Percentiles rank a stretch among this genome's conserved stretches.
phyloP scores from a whole-genome alignment of 495 filamentous ascomycete genomes.

The Neurospora sp. region DNA sequence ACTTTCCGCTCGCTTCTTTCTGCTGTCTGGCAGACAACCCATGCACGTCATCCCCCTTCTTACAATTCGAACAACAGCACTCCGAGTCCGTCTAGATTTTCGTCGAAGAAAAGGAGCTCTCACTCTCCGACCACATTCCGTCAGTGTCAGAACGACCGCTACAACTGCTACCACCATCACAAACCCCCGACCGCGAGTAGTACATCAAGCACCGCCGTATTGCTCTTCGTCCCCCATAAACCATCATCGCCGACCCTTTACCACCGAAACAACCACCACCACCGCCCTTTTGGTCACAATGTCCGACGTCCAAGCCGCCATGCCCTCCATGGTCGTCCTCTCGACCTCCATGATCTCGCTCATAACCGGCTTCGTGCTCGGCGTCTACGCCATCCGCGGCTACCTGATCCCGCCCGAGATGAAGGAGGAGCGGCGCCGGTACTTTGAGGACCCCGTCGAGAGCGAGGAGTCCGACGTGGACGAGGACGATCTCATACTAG shows the following conservation, averaged over 20 bases:
- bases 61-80: not conserved
- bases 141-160: not conserved
- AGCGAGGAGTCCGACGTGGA: conserved; percentile 44
- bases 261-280: not conserved
- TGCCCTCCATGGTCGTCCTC: conserved; percentile 32
- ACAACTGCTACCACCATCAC: not conserved
- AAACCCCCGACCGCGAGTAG: not conserved
- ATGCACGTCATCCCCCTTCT: conserved; percentile 1
- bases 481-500: conserved; percentile 40
- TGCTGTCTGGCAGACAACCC: not conserved
- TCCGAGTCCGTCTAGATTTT: not conserved
- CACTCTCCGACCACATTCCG: not conserved
- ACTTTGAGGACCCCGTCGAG: conserved; percentile 32
- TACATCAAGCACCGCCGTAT: not conserved
- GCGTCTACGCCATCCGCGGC: conserved; percentile 40
- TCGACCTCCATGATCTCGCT: conserved; percentile 55
- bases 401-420: conserved; percentile 38
- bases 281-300: not conserved
- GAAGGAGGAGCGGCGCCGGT: conserved; percentile 19
- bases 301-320: not conserved
- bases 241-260: not conserved
- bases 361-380: conserved; percentile 50
- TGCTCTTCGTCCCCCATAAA: not conserved
- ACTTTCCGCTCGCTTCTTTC: not conserved
- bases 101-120: not conserved